phyloP scores from a whole-genome alignment of 495 filamentous ascomycete species.

The Penicillium dipodomyicola region DNA sequence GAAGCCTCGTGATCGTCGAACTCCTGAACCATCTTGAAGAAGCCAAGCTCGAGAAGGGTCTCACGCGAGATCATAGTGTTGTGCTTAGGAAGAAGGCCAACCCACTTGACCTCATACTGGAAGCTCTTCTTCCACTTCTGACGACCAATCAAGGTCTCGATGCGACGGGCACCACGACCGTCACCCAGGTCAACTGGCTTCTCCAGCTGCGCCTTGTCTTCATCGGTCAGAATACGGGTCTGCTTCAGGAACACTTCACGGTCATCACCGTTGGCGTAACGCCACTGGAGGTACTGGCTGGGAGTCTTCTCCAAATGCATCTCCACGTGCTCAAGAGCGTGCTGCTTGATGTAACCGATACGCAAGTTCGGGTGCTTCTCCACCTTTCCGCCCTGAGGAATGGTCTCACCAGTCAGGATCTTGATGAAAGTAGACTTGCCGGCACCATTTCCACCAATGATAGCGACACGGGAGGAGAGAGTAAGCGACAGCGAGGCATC shows the following conservation, averaged over 20 bases:
- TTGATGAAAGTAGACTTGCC: conserved; percentile 99
- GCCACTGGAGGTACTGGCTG: conserved; percentile 98
- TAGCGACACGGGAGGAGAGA: conserved; percentile 88
- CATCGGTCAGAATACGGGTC: conserved; percentile 81
- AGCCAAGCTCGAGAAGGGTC: conserved; percentile 80
- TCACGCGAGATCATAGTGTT: conserved; percentile 93
- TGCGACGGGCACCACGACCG: conserved; percentile 70
- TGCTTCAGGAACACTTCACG: conserved; percentile 97
- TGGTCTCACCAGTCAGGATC: conserved; percentile 90
- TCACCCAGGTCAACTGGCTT: conserved; percentile 80
- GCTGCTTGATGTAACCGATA: conserved; percentile 99
- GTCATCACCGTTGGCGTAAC: conserved; percentile 94
- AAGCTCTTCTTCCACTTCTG: conserved; percentile 99
- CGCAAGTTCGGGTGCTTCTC: conserved; percentile 98
- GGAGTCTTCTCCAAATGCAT: conserved; percentile 99
- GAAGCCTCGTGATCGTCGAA: conserved; percentile 98
- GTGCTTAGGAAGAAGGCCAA: conserved; percentile 79
- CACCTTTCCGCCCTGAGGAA: conserved; percentile 83
- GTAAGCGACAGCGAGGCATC: conserved; percentile 84
- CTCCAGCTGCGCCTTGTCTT: conserved; percentile 86
- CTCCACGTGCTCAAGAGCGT: conserved; percentile 97
- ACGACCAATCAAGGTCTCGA: conserved; percentile 89
- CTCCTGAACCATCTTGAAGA: conserved; percentile 91
- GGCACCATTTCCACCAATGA: conserved; percentile 96
- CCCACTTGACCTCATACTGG: conserved; percentile 99